Conservation (phyloP, 139 green algal species). For the Monoraphidium neglectum region DNA sequence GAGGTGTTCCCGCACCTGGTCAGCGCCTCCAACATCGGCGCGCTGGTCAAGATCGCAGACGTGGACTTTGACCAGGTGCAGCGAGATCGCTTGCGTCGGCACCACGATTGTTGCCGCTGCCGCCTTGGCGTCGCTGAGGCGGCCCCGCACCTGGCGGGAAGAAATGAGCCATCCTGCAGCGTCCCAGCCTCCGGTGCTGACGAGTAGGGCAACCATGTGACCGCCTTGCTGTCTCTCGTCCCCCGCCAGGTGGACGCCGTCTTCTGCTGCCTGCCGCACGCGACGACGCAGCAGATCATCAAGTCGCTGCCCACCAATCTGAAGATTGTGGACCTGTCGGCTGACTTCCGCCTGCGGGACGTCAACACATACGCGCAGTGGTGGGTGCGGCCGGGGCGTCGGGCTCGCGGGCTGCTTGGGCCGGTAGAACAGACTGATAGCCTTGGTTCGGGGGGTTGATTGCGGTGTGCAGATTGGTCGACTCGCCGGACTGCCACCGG, state of each 20-base stretch:
- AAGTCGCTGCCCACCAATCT: constrained; percentile 76
- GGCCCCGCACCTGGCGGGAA: no score
- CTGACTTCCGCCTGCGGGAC: constrained; percentile 93
- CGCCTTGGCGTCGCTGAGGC: no score
- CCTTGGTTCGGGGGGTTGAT: no score
- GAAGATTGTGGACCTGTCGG: constrained; percentile 96
- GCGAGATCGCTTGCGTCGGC: no score
- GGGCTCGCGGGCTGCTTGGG: neutral
- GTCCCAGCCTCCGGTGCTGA: no score
- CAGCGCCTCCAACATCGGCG: constrained; percentile 62
- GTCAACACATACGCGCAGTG: constrained; percentile 90
- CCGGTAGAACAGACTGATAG: no score
- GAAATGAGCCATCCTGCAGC: no score
- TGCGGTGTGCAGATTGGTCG: no score
- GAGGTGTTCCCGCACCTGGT: constrained; percentile 94
- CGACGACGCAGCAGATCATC: constrained; percentile 94
- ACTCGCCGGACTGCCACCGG: no score
- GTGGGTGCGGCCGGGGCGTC: constrained; percentile 44
- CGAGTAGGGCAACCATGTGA: neutral
- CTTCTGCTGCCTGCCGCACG: constrained; percentile 99
- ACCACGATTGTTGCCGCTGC: no score
- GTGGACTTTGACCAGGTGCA: constrained; percentile 73
- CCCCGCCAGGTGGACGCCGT: constrained; percentile 90
- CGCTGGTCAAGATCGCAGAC: constrained; percentile 88
- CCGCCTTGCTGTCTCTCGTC: constrained; percentile 48